Conservation (phyloP, 2,329 filamentous ascomycete species). For the Hawksworthiomyces lignivorus region DNA sequence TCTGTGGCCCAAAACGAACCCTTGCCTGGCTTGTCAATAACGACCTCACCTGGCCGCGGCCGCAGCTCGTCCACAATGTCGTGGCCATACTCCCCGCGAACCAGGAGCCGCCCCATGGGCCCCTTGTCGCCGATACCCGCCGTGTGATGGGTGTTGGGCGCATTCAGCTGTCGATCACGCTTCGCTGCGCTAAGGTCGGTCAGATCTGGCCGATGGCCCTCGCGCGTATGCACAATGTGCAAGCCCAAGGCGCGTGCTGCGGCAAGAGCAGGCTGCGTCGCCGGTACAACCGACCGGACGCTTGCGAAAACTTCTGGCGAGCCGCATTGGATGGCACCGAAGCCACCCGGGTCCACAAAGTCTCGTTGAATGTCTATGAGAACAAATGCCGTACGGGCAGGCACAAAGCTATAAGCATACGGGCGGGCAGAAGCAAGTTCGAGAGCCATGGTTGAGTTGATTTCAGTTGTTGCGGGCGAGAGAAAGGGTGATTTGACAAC, state of each 20-base stretch:
- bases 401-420: slow-evolving; percentile 27
- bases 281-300: slow-evolving; percentile 35
- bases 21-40: slow-evolving; percentile 53
- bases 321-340: slow-evolving; percentile 40
- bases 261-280: slow-evolving; percentile 27
- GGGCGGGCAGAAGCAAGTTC: slow-evolving; percentile 13
- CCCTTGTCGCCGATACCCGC: slow-evolving; percentile 43
- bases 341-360: slow-evolving; percentile 38
- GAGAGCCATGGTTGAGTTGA: background rate
- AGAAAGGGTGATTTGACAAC: too few species aligned
- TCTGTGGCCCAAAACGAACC: slow-evolving; percentile 51
- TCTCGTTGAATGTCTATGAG: slow-evolving; percentile 51
- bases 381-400: slow-evolving; percentile 38
- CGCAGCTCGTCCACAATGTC: slow-evolving; percentile 46
- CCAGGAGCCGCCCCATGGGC: slow-evolving; percentile 43
- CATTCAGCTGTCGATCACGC: slow-evolving; percentile 37
- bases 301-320: slow-evolving; percentile 24
- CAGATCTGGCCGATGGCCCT: slow-evolving; percentile 44
- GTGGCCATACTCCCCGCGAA: slow-evolving; percentile 46
- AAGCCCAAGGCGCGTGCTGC: slow-evolving; percentile 32
- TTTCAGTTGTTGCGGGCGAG: too few species aligned
- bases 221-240: slow-evolving; percentile 41
- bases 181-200: slow-evolving; percentile 46
- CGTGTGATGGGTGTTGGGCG: slow-evolving; percentile 31
- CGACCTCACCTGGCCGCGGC: slow-evolving; percentile 41